phyloP scores from a whole-genome alignment of 805 yeast genomes.

The Cyberlindnera lachancei region DNA sequence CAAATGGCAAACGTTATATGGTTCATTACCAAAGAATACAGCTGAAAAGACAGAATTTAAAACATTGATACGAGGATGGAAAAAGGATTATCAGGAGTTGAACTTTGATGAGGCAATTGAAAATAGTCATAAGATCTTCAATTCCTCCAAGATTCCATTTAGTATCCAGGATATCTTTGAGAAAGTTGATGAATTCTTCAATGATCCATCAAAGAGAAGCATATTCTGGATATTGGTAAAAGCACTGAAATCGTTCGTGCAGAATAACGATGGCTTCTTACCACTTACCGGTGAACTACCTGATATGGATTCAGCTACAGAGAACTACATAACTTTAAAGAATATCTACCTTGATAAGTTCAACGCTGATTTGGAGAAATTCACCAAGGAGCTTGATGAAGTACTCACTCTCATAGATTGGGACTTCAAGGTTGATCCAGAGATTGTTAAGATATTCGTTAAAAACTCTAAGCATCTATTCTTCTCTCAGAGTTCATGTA shows the following conservation, averaged over 20 bases:
- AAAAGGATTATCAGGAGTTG: slow-evolving; percentile 29
- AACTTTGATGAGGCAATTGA: slow-evolving; percentile 47
- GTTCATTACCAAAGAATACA: slow-evolving; percentile 27
- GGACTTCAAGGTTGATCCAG: slow-evolving; percentile 12
- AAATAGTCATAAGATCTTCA: slow-evolving; percentile 36
- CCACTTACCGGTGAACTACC: slow-evolving; percentile 75
- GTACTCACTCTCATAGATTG: slow-evolving; percentile 6
- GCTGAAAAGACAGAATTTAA: slow-evolving; percentile 36
- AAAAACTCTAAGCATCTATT: slow-evolving; percentile 48
- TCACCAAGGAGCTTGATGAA: slow-evolving; percentile 28
- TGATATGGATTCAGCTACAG: slow-evolving; percentile 81
- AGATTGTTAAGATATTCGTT: slow-evolving; percentile 43
- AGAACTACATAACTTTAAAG: slow-evolving; percentile 51
- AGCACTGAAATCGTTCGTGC: slow-evolving; percentile 48
- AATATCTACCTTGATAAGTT: slow-evolving; percentile 51
- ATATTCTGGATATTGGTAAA: slow-evolving; percentile 55
- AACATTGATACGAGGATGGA: slow-evolving; percentile 27
- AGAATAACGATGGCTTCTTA: slow-evolving; percentile 31
- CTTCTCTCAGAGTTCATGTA: slow-evolving; percentile 5
- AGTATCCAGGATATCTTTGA: slow-evolving; percentile 22
- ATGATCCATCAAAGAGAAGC: slow-evolving; percentile 13
- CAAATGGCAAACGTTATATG: slow-evolving; percentile 28
- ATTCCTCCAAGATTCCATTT: slow-evolving; percentile 25
- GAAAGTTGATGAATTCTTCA: slow-evolving; percentile 3
- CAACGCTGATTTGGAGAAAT: slow-evolving; percentile 34